Evolutionary conservation across 495 filamentous ascomycete species (phyloP).

Genomic region (Halenospora varia): DNA sequence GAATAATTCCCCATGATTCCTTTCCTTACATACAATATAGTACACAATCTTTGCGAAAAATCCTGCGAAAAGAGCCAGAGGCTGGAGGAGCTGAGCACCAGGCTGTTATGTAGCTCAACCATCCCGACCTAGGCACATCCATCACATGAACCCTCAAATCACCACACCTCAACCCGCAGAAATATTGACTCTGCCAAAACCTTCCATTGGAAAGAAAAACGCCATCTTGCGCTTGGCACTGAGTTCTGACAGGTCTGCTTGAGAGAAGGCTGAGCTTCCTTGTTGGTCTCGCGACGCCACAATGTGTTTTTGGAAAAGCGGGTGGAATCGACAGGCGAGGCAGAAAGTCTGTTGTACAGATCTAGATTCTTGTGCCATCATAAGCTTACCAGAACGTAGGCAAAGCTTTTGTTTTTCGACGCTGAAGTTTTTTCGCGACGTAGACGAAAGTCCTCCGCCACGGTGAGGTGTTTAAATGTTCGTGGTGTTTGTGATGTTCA

Average conservation of each 20-base stretch:
- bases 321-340: no score
- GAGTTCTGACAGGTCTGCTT: background rate
- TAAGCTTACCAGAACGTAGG: no score
- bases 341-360: background rate
- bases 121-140: background rate
- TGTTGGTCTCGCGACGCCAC: background rate
- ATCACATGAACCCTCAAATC: background rate
- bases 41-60: no score
- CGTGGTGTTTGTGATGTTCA: no score
- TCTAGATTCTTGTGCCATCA: background rate
- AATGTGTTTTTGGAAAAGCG: no score
- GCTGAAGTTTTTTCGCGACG: no score
- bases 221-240: background rate
- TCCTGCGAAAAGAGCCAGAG: background rate
- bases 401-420: no score
- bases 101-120: background rate
- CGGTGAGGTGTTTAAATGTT: no score
- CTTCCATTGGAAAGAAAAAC: background rate
- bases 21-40: no score
- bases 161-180: background rate
- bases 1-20: no score
- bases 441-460: no score
- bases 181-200: background rate
- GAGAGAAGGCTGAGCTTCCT: background rate
- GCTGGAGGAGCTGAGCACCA: background rate